Evolutionary conservation across 768 basidiomycete genomes (phyloP), one percentile per base, ranked within the genome.

Genomic region (Podaxis rugospora): DNA sequence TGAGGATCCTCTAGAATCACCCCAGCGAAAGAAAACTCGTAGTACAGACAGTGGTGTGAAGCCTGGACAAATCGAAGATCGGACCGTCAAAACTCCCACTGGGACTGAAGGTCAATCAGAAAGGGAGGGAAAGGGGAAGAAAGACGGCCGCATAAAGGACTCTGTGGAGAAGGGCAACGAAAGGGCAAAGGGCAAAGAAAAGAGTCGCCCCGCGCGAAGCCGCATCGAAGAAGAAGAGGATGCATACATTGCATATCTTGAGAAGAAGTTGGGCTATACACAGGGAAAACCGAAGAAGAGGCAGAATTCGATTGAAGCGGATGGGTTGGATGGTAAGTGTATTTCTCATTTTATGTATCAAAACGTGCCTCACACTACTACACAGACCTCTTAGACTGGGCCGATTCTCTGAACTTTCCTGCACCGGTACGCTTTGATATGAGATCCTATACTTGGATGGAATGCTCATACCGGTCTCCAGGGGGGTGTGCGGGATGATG

Each of bases 171-270:
- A 42, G 51, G 5, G 40, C 23, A 51, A 56, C 46, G 54, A n/a
- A 56, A 51, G 50, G 60, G 7, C 40, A 27, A 63, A 51, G 58
- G 59, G 46, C 51, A 59, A 58, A 16, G 50, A 52, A 27, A 57
- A 50, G n/a, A 16, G 23, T 6, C 23, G 23, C 49, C 13, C 23
- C 5, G 23, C 57, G 4, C 63, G 56, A 37, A 63, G 59, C 18
- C 66, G 46, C 27, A 51, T 61, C 2, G 75, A 92, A 62, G 73
- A 78, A 32, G 81, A 89, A 36, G 95, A 98, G 66, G 94, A 95
- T 67, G 80, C 82, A 0, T 93, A 95, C 68, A 97, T 98, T 47
- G 81, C 86, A 0, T 87, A 90, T 73, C 75, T 97, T 10, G 95
- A 98, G 71, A 77, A 81, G 0, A 89, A 87, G 70, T 80, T 97